Percentiles rank a stretch among this genome's conserved stretches.
phyloP scores from a whole-genome alignment of 331 rosid species.

The Stylosanthes scabra region DNA sequence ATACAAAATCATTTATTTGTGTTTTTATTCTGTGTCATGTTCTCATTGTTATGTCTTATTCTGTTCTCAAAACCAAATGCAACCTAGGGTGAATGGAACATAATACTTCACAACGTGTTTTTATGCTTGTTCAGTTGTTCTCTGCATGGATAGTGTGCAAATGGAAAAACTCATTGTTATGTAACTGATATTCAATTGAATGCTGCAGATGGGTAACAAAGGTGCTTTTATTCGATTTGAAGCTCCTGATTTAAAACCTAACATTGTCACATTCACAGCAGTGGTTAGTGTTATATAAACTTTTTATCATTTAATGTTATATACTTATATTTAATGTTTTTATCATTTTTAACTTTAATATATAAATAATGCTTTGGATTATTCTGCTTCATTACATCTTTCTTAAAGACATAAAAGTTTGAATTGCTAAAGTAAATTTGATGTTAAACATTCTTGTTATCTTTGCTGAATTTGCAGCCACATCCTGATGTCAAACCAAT shows the following conservation, averaged over 20 bases:
- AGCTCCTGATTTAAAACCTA: constrained; percentile 89
- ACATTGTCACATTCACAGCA: constrained; percentile 86
- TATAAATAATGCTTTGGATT: too few species aligned
- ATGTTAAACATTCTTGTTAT: background rate
- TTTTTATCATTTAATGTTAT: constrained; percentile 8
- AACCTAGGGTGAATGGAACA: background rate
- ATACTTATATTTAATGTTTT: background rate
- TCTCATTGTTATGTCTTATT: too few species aligned
- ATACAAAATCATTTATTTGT: too few species aligned
- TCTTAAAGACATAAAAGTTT: too few species aligned
- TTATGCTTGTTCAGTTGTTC: background rate
- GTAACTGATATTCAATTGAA: constrained; percentile 27
- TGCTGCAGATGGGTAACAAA: constrained; percentile 96
- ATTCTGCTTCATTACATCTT: too few species aligned
- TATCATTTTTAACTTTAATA: background rate
- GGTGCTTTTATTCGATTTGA: constrained; percentile 98
- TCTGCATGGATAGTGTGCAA: constrained; percentile 5
- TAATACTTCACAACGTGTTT: constrained; percentile 14
- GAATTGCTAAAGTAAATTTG: too few species aligned
- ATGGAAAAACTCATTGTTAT: background rate
- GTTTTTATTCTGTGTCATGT: too few species aligned
- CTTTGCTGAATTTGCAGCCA: constrained; percentile 65
- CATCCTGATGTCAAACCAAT: constrained; percentile 98
- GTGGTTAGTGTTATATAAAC: constrained; percentile 69
- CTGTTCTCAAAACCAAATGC: too few species aligned